These are phyloP conservation scores for Russula emetica DNA, from an alignment of 768 basidiomycete species.

Conservation along the genomic window DNA sequence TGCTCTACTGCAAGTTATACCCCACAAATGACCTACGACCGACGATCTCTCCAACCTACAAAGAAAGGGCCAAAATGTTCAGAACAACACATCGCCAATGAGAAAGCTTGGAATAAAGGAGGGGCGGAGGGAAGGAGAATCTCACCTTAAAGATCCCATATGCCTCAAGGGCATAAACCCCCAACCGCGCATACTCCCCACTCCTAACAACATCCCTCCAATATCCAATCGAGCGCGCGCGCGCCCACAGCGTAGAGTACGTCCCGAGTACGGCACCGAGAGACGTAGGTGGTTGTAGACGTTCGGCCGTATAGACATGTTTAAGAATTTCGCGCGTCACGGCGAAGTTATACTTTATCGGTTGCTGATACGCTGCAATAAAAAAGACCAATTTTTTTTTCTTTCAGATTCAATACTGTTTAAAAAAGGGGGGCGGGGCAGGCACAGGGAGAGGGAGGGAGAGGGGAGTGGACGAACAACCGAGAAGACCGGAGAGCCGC, in stretches of 20 bases:
- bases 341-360: slow-evolving; percentile 71
- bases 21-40: slow-evolving; percentile 77
- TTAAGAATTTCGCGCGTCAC: slow-evolving; percentile 68
- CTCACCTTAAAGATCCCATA: slow-evolving; percentile 86
- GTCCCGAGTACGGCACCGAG: slow-evolving; percentile 49
- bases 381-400: too few relatives aligned
- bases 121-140: not conserved
- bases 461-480: slow-evolving; percentile 38
- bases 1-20: slow-evolving; percentile 50
- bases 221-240: slow-evolving; percentile 53
- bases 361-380: slow-evolving; percentile 63
- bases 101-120: not conserved
- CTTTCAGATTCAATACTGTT: too few relatives aligned
- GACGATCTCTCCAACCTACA: slow-evolving; percentile 81
- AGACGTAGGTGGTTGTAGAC: slow-evolving; percentile 61
- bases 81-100: not conserved
- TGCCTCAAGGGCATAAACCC: slow-evolving; percentile 77
- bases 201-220: slow-evolving; percentile 56
- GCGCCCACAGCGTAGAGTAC: slow-evolving; percentile 62
- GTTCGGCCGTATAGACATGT: slow-evolving; percentile 51
- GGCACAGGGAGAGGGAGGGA: not conserved
- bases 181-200: slow-evolving; percentile 65
- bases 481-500: slow-evolving; percentile 55
- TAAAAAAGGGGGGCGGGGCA: slow-evolving; percentile 2
- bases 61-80: slow-evolving; percentile 9